Evolutionary conservation across 2,329 filamentous ascomycete genomes (phyloP).

Genomic region (Penicillium hesseltinei): DNA sequence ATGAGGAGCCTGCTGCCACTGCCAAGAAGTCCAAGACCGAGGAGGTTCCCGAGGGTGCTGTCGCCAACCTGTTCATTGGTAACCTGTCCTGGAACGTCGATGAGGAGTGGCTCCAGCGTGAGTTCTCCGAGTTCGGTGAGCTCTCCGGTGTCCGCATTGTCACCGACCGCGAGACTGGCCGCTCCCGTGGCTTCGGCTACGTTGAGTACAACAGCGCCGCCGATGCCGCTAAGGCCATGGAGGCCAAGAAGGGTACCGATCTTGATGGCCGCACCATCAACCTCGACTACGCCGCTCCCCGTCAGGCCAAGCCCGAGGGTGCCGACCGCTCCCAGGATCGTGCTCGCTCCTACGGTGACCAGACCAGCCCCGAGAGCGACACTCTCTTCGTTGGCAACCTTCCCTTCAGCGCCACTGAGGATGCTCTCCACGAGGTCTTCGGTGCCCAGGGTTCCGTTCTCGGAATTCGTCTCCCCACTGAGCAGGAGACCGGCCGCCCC

Average conservation of each 20-base stretch:
- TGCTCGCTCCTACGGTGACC: conserved; percentile 67
- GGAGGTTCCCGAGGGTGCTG: conserved; percentile 31
- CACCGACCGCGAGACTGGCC: conserved; percentile 74
- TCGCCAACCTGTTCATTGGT: conserved; percentile 76
- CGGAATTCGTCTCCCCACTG: conserved; percentile 83
- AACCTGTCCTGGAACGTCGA: conserved; percentile 90
- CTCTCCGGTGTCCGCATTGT: conserved; percentile 74
- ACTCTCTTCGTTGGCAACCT: conserved; percentile 93
- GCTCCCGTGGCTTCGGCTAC: conserved; percentile 91
- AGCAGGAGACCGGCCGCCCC: conserved; percentile 75
- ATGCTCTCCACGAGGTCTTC: conserved; percentile 72
- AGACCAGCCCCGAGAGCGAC: conserved; percentile 73
- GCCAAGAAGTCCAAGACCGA: conserved; percentile 64
- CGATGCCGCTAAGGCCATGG: conserved; percentile 68
- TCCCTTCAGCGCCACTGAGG: conserved; percentile 78
- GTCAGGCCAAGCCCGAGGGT: conserved; percentile 49
- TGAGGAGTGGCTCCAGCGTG: conserved; percentile 74
- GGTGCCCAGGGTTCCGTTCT: conserved; percentile 66
- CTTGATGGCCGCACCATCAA: conserved; percentile 73
- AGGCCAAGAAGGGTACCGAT: conserved; percentile 71
- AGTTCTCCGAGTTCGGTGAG: conserved; percentile 77
- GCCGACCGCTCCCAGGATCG: conserved; percentile 58
- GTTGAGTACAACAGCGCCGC: conserved; percentile 75
- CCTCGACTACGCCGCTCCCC: conserved; percentile 73
- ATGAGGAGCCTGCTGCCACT: conserved; percentile 42